Evolutionary conservation across 305 asterid genomes (phyloP).

Genomic region (Solanum hybrid): DNA sequence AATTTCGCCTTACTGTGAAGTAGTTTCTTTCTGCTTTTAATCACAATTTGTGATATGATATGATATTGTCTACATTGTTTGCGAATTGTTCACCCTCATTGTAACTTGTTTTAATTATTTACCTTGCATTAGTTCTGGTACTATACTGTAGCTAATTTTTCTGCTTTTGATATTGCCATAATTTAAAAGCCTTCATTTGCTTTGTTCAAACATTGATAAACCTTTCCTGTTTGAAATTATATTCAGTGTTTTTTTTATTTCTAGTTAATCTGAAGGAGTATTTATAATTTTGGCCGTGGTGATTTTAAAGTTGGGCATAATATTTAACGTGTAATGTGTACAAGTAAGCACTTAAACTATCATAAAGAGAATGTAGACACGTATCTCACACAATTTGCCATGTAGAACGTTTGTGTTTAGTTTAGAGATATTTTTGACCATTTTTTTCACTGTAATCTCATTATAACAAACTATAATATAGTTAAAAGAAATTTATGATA

Average conservation of each 20-base stretch:
- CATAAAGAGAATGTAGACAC: too few relatives aligned
- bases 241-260: background rate
- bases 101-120: background rate
- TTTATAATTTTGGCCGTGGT: background rate
- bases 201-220: background rate
- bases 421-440: too few relatives aligned
- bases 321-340: too few relatives aligned
- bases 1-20: background rate
- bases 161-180: background rate
- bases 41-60: background rate
- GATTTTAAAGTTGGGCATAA: background rate
- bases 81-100: background rate
- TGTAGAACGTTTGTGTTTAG: background rate
- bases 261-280: background rate
- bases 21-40: background rate
- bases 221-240: background rate
- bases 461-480: too few relatives aligned
- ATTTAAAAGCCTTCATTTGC: background rate
- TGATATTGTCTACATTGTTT: background rate
- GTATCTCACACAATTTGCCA: background rate
- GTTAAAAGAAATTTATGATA: background rate
- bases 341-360: too few relatives aligned
- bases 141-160: background rate
- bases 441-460: too few relatives aligned
- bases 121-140: background rate